Evolutionary conservation across 805 yeast species (phyloP).

Genomic region (Zygosaccharomyces kombuchaensis): DNA sequence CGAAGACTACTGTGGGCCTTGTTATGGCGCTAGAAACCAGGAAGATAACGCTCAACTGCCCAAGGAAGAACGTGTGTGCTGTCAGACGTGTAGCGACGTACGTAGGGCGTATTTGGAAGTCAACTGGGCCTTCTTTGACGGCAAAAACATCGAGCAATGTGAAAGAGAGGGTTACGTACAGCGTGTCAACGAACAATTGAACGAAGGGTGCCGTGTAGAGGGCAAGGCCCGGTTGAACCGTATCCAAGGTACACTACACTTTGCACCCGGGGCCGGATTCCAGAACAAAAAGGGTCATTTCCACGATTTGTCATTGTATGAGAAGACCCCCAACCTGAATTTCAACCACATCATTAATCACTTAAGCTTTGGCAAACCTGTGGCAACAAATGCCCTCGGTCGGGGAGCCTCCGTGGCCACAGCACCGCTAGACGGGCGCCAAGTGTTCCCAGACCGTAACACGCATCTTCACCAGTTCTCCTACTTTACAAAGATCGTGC

Average conservation of each 20-base stretch:
- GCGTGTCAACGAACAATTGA: conserved; percentile 51
- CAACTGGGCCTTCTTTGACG: conserved; percentile 90
- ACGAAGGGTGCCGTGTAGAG: conserved; percentile 83
- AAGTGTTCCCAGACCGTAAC: conserved; percentile 33
- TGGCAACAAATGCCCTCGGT: conserved; percentile 25
- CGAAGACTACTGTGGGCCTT: conserved; percentile 69
- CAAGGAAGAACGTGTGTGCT: conserved; percentile 51
- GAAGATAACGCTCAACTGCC: conserved; percentile 39
- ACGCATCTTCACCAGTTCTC: conserved; percentile 61
- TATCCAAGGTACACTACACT: conserved; percentile 86
- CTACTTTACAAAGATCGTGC: conserved; percentile 84
- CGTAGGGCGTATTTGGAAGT: conserved; percentile 68
- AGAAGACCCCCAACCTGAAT: conserved; percentile 54
- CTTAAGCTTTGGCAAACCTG: conserved; percentile 65
- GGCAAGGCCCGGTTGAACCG: conserved; percentile 79
- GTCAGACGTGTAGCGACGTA: conserved; percentile 82
- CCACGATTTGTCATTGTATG: conserved; percentile 79
- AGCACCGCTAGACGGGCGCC: conserved; percentile 63
- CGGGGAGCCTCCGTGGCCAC: conserved; percentile 43
- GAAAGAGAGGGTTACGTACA: conserved; percentile 80
- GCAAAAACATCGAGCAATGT: conserved; percentile 83
- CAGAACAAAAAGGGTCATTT: conserved; percentile 57
- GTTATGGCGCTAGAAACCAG: conserved; percentile 80
- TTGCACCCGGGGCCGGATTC: conserved; percentile 88
- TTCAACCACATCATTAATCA: conserved; percentile 77